These are phyloP conservation scores for Leucaena leucocephala DNA, from an alignment of 306 rosid genomes.

Conservation along the genomic window DNA sequence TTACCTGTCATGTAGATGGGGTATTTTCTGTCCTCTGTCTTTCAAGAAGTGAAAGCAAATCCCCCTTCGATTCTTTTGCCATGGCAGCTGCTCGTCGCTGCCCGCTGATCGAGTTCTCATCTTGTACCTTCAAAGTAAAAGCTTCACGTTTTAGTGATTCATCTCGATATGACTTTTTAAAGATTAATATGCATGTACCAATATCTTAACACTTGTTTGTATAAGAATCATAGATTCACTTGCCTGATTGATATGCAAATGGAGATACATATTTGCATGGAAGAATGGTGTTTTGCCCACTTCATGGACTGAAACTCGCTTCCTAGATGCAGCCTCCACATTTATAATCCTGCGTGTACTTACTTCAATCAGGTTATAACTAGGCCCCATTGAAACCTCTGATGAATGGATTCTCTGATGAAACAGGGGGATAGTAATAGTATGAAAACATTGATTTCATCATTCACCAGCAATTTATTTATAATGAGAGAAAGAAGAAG, in stretches of 20 bases:
- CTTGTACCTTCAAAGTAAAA: conserved; percentile 46
- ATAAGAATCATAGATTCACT: background rate
- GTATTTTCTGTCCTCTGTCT: conserved; percentile 47
- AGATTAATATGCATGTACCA: background rate
- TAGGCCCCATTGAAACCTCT: conserved; percentile 61
- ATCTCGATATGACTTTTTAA: background rate
- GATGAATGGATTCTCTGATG: conserved; percentile 66
- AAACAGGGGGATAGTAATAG: conserved; percentile 28
- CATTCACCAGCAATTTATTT: background rate
- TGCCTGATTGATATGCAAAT: conserved; percentile 59
- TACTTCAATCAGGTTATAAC: conserved; percentile 69
- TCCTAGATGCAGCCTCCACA: conserved; percentile 77
- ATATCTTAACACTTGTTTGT: background rate
- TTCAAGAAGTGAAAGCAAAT: conserved; percentile 39
- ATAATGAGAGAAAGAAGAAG: conserved; percentile 25
- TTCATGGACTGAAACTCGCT: conserved; percentile 59
- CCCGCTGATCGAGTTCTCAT: conserved; percentile 58
- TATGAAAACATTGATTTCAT: conserved; percentile 14
- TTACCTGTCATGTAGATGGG: conserved; percentile 84
- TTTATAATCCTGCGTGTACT: conserved; percentile 61
- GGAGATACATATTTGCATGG: conserved; percentile 60
- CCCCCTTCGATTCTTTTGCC: conserved; percentile 50
- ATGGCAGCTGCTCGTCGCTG: conserved; percentile 50
- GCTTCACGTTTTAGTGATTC: background rate
- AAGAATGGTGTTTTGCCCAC: conserved; percentile 61